Evolutionary conservation across 2,329 filamentous ascomycete genomes (phyloP).

Genomic region (Calonectria henricotiae): DNA sequence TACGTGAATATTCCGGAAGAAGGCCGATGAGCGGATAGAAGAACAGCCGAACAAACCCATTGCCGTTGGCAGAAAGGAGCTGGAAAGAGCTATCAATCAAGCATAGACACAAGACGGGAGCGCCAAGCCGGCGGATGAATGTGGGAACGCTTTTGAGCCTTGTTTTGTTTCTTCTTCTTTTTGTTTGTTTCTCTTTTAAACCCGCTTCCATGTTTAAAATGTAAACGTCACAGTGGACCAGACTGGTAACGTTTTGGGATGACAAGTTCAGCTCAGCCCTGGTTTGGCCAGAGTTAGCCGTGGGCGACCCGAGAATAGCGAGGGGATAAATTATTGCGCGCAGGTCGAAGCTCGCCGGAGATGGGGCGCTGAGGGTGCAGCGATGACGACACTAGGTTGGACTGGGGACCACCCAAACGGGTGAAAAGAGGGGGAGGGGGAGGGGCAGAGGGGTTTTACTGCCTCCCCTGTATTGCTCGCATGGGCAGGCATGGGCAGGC

Average conservation of each 20-base stretch:
- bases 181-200: not conserved
- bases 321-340: slow-evolving; percentile 29
- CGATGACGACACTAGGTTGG: slow-evolving; percentile 50
- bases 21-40: slow-evolving; percentile 6
- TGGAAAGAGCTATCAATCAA: not conserved
- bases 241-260: slow-evolving; percentile 9
- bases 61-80: not conserved
- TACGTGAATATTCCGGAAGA: slow-evolving; percentile 21
- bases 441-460: slow-evolving; percentile 38
- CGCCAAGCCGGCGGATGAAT: slow-evolving; percentile 46
- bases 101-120: slow-evolving; percentile 18
- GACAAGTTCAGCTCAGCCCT: slow-evolving; percentile 16
- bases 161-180: not conserved
- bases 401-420: slow-evolving; percentile 25
- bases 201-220: not conserved
- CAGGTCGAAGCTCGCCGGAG: slow-evolving; percentile 9
- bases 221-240: slow-evolving; percentile 5
- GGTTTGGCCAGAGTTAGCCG: not conserved
- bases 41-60: slow-evolving; percentile 14
- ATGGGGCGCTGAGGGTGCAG: slow-evolving; percentile 34
- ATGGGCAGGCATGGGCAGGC: slow-evolving; percentile 21
- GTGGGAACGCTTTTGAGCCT: slow-evolving; percentile 34
- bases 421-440: slow-evolving; percentile 48
- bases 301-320: slow-evolving; percentile 24
- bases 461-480: slow-evolving; percentile 35